A percentile compares a stretch with the other conserved stretches of the same genome.
phyloP scores from a whole-genome alignment of 257 asterid species.

The Lycium barbarum region DNA sequence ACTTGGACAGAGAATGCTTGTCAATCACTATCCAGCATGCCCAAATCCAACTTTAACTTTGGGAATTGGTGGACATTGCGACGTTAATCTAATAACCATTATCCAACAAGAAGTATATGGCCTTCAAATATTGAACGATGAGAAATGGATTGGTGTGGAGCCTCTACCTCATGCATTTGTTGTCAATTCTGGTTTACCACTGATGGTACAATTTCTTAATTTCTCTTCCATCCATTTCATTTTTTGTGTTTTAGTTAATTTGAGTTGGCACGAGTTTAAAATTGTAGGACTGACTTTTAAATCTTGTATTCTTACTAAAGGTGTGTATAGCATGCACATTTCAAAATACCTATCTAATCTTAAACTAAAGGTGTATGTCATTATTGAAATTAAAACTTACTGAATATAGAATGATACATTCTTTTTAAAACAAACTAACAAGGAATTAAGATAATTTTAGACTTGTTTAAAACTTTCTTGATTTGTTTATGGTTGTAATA shows the following conservation, averaged over 20 bases:
- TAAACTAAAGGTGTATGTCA: neutral
- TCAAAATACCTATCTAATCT: too few relatives aligned
- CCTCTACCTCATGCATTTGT: constrained; percentile 23
- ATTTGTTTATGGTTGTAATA: too few relatives aligned
- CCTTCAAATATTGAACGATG: constrained; percentile 34
- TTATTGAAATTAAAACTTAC: too few relatives aligned
- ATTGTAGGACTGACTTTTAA: neutral
- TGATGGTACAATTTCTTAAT: neutral
- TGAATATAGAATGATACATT: too few relatives aligned
- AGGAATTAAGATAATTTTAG: too few relatives aligned
- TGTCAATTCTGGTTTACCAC: constrained; percentile 20
- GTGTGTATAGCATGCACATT: too few relatives aligned
- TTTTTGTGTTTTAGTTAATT: neutral
- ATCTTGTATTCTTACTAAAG: neutral
- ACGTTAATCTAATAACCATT: constrained; percentile 30
- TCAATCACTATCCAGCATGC: constrained; percentile 32
- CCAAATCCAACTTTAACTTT: constrained; percentile 32
- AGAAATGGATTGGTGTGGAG: constrained; percentile 31
- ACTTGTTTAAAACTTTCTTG: too few relatives aligned
- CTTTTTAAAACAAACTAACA: too few relatives aligned
- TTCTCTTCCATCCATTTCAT: neutral
- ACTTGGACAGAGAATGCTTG: constrained; percentile 11
- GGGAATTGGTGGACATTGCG: constrained; percentile 30
- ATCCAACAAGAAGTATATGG: constrained; percentile 31
- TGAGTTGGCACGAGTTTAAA: too few relatives aligned